Evolutionary conservation across 768 basidiomycete genomes (phyloP).

Genomic region (Gymnopilus junonius): DNA sequence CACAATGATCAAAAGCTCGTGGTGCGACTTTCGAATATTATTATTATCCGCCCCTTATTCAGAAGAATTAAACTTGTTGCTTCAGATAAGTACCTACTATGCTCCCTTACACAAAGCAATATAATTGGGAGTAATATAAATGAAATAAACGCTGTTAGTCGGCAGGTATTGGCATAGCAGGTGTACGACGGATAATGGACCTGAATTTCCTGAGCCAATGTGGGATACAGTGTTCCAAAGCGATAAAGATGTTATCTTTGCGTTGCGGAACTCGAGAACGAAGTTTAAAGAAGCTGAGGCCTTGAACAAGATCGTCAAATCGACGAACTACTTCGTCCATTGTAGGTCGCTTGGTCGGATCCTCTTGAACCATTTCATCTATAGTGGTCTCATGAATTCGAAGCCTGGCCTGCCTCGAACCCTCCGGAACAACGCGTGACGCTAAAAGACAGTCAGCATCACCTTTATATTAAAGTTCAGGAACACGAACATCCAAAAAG

Average conservation of each 20-base stretch:
- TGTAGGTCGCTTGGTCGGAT: conserved; percentile 37
- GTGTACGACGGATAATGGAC: neutral
- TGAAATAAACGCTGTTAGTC: too few relatives aligned
- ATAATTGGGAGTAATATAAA: too few relatives aligned
- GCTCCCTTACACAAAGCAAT: too few relatives aligned
- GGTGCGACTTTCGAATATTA: too few relatives aligned
- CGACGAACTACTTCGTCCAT: conserved; percentile 38
- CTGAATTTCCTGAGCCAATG: conserved; percentile 8
- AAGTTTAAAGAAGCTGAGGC: conserved; percentile 9
- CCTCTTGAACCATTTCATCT: conserved; percentile 37
- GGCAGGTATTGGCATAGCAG: conserved; percentile 12
- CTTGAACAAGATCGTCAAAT: conserved; percentile 22
- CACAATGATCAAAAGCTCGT: too few relatives aligned
- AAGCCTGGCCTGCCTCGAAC: conserved; percentile 38
- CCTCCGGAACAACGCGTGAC: conserved; percentile 8
- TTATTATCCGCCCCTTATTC: too few relatives aligned
- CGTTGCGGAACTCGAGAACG: conserved; percentile 2
- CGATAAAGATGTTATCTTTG: conserved; percentile 1
- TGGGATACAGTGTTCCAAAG: neutral
- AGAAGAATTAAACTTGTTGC: too few relatives aligned
- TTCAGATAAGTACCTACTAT: too few relatives aligned
- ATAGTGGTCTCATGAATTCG: conserved; percentile 34
- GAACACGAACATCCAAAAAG: conserved; percentile 32
- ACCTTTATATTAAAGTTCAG: too few relatives aligned
- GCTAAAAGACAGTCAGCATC: too few relatives aligned